phyloP scores from a whole-genome alignment of 257 asterid genomes.

The Dorcoceras hygrometricum region DNA sequence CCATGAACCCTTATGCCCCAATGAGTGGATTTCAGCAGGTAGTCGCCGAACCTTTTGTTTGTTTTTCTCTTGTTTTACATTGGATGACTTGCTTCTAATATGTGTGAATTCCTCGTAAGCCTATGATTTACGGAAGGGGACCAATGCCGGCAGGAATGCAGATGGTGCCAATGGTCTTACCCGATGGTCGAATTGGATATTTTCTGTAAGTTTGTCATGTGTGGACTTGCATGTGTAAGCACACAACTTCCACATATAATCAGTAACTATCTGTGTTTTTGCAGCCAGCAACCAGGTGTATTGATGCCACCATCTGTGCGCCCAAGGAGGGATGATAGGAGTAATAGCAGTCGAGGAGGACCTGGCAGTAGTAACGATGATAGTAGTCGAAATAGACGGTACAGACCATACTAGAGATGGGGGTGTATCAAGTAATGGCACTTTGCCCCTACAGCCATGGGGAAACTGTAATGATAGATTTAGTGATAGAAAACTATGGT shows the following conservation, averaged over 20 bases:
- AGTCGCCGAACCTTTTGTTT: not conserved
- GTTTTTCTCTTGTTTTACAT: slow-evolving; percentile 1
- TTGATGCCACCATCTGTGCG: slow-evolving; percentile 70
- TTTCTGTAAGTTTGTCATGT: slow-evolving; percentile 69
- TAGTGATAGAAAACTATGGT: slow-evolving; percentile 13
- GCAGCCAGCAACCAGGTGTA: slow-evolving; percentile 93
- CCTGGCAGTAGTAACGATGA: slow-evolving; percentile 53
- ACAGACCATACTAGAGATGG: slow-evolving; percentile 66
- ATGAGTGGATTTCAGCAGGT: slow-evolving; percentile 88
- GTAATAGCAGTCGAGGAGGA: slow-evolving; percentile 62
- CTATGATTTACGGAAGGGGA: slow-evolving; percentile 94
- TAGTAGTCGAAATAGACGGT: slow-evolving; percentile 58
- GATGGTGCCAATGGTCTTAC: slow-evolving; percentile 98
- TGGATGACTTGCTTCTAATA: slow-evolving; percentile 14
- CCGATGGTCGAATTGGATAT: slow-evolving; percentile 96
- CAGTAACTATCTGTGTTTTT: slow-evolving; percentile 1
- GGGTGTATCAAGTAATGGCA: slow-evolving; percentile 20
- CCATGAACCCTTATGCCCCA: slow-evolving; percentile 73
- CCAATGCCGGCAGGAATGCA: slow-evolving; percentile 99
- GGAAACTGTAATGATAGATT: slow-evolving; percentile 16
- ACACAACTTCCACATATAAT: not conserved
- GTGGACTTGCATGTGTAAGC: not conserved
- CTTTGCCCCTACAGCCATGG: slow-evolving; percentile 20
- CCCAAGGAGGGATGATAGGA: slow-evolving; percentile 74
- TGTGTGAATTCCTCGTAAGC: slow-evolving; percentile 42